These are phyloP conservation scores for Metschnikowia dekortorum DNA, from an alignment of 805 yeast species.

Conservation along the genomic window DNA sequence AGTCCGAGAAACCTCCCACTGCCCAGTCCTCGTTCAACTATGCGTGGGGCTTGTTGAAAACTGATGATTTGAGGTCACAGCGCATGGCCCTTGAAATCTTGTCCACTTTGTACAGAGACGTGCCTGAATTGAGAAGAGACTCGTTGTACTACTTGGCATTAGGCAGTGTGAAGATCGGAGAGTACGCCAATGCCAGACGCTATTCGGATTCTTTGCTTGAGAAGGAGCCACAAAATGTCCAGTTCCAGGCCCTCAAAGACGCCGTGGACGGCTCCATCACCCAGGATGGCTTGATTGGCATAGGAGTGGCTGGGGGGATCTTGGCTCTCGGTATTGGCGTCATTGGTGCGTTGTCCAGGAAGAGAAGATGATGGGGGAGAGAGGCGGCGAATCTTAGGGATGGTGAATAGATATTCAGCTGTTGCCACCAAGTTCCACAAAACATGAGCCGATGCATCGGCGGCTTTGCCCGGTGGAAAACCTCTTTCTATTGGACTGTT, in stretches of 20 bases:
- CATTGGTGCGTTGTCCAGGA: constrained; percentile 29
- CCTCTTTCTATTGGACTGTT: too few relatives aligned
- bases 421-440: too few relatives aligned
- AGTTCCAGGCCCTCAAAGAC: constrained; percentile 65
- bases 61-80: constrained; percentile 58
- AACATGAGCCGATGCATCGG: too few relatives aligned
- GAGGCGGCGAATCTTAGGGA: neutral
- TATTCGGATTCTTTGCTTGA: constrained; percentile 73
- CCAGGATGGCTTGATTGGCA: constrained; percentile 81
- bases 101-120: constrained; percentile 64
- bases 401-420: too few relatives aligned
- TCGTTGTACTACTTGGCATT: constrained; percentile 81
- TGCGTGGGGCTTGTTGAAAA: constrained; percentile 93
- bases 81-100: constrained; percentile 75
- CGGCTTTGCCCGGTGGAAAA: too few relatives aligned
- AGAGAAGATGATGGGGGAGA: neutral
- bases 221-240: constrained; percentile 81
- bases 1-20: constrained; percentile 77
- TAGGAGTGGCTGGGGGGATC: constrained; percentile 82
- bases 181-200: constrained; percentile 77
- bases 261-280: constrained; percentile 83
- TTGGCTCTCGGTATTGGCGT: constrained; percentile 80
- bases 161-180: constrained; percentile 86
- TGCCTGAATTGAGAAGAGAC: constrained; percentile 82
- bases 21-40: constrained; percentile 87